Evolutionary conservation across 2,329 filamentous ascomycete genomes (phyloP), one percentile per base, ranked within the genome.

Genomic region (Sarocladium oryzae): DNA sequence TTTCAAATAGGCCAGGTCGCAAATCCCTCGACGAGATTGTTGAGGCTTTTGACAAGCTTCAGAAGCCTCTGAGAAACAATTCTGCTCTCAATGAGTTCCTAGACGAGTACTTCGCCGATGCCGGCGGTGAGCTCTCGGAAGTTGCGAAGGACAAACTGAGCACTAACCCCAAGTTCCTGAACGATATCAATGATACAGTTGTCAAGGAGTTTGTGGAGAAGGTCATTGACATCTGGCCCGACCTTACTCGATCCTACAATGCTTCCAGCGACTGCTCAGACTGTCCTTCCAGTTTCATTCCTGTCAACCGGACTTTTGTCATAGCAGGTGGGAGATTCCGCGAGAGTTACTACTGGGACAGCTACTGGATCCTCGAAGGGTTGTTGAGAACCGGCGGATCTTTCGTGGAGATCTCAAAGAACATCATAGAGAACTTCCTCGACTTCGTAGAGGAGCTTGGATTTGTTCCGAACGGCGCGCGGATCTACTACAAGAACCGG

Each of bases 321-420:
- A 76, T 87, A 15, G 82, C 83, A 3, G 83, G 83, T 11, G 83
- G 84, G n/a, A 79, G 84, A 26, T 87, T 87, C 70, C 73, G 83
- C 30, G 84, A 87, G 64, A 76, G 81, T 2, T 87, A 86, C 61
- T 86, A 86, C 63, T 86, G 83, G 83, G 82, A 86, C 63, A 82
- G 80, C 28, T 86, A 78, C 67, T 85, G 81, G 82, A 84, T 86
- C 46, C 58, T 86, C 43, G 78, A 84, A 65, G 84, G 84, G 21
- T 70, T 87, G 21, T 66, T 86, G 30, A 76, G 83, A 43, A 86
- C 82, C 0, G 76, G 80, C 15, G 84, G 83, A 33, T 75, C 76
- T 40, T 86, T 85, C 55, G 76, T 77, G 6, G 65, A 78, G 30
- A 84, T 86, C 54, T 78, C 82, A 3, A 75, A 73, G 60, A 85